phyloP scores from a whole-genome alignment of 73 alveolate species.

The Paramecium primaurelia region DNA sequence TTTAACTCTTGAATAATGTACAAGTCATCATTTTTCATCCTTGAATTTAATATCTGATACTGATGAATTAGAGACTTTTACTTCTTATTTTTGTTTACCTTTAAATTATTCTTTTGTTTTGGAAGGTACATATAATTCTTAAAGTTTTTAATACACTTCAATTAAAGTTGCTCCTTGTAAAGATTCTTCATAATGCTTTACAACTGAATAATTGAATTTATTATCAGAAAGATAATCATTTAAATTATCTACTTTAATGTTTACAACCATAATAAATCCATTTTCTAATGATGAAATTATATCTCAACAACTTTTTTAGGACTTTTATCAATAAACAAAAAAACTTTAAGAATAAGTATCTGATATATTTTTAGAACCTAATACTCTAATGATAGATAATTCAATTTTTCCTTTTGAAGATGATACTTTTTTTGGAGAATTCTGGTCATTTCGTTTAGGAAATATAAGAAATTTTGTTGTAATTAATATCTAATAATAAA shows the following conservation, averaged over 20 bases:
- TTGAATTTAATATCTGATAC: neutral
- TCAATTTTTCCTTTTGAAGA: neutral
- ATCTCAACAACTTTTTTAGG: neutral
- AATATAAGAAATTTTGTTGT: neutral
- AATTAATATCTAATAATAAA: neutral
- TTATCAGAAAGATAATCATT: neutral
- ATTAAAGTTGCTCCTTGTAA: neutral
- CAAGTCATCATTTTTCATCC: neutral
- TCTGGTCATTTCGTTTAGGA: neutral
- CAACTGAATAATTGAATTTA: neutral
- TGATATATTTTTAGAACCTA: slow-evolving; percentile 1
- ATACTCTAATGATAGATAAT: neutral
- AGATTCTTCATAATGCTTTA: neutral
- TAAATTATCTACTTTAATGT: neutral
- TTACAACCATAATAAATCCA: neutral
- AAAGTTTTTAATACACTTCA: neutral
- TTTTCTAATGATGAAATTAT: neutral
- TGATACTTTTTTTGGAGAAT: neutral
- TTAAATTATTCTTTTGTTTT: neutral
- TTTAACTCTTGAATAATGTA: neutral
- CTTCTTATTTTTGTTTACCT: slow-evolving; percentile 2
- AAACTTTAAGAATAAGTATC: neutral
- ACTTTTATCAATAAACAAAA: neutral
- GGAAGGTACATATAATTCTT: neutral
- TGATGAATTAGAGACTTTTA: neutral